Conservation (phyloP, 1,284 basidiomycete genomes). For the Irpex lacteus region DNA sequence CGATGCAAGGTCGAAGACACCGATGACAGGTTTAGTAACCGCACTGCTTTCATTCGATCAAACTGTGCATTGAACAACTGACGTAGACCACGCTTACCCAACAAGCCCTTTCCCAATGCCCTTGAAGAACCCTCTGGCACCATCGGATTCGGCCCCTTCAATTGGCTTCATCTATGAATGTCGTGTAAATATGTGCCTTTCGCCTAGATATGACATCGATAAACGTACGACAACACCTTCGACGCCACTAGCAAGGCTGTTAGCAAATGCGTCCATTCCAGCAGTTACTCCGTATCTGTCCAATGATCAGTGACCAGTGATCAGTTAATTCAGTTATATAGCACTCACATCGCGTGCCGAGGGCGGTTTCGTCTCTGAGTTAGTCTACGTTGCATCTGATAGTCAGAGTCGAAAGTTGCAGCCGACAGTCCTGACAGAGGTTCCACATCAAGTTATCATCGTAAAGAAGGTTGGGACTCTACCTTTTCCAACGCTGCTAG, state of each 20-base stretch:
- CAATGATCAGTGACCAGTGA: constrained; percentile 12
- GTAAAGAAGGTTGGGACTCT: background rate
- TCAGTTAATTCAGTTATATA: background rate
- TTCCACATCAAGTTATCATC: constrained; percentile 3
- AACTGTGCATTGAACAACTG: constrained; percentile 9
- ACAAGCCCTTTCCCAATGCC: constrained; percentile 96
- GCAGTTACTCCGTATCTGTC: constrained; percentile 88
- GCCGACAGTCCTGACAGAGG: constrained; percentile 78
- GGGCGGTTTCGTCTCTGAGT: constrained; percentile 92
- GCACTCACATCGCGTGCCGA: constrained; percentile 85
- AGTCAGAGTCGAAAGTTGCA: constrained; percentile 95
- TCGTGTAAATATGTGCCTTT: background rate
- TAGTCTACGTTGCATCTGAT: constrained; percentile 87
- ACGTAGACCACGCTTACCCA: constrained; percentile 53
- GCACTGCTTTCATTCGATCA: constrained; percentile 46
- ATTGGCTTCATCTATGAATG: constrained; percentile 83
- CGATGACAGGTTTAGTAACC: constrained; percentile 96
- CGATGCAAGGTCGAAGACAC: constrained; percentile 93
- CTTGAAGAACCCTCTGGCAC: constrained; percentile 96
- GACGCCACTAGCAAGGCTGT: constrained; percentile 91
- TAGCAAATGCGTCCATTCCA: constrained; percentile 93
- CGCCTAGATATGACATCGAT: background rate
- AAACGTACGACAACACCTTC: constrained; percentile 87
- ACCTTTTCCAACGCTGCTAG: constrained; percentile 97
- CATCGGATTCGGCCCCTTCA: constrained; percentile 94